A percentile compares a stretch with the other conserved stretches of the same genome.
phyloP scores from a whole-genome alignment of 176 grass and related monocot species.

The Triticum dicoccoides region DNA sequence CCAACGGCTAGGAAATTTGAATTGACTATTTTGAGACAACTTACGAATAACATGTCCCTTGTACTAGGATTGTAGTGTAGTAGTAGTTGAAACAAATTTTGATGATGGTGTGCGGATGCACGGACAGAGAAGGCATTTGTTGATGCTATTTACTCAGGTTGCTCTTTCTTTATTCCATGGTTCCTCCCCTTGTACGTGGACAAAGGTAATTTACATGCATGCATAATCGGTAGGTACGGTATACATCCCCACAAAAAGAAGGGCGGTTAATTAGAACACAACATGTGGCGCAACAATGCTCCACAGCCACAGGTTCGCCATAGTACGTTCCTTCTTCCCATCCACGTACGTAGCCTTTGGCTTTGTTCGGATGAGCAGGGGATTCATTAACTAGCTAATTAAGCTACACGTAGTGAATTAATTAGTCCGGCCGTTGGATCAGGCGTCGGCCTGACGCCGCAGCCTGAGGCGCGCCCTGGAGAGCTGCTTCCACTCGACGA shows the following conservation, averaged over 20 bases:
- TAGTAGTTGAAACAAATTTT: too few relatives aligned
- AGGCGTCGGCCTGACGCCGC: background rate
- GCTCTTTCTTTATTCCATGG: background rate
- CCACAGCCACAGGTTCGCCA: background rate
- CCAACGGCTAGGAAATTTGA: too few relatives aligned
- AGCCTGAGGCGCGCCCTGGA: constrained; percentile 21
- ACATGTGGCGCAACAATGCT: background rate
- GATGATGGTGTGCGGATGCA: background rate
- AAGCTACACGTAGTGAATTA: background rate
- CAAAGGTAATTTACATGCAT: constrained; percentile 15
- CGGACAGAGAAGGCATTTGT: background rate
- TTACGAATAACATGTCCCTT: too few relatives aligned
- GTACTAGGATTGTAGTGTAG: too few relatives aligned
- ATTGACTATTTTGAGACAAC: too few relatives aligned
- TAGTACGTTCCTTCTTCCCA: background rate
- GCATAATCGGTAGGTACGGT: background rate
- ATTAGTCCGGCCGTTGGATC: background rate
- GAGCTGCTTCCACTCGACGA: constrained; percentile 66
- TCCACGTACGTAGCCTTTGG: background rate
- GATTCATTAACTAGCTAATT: background rate
- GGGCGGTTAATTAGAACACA: background rate
- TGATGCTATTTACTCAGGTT: background rate
- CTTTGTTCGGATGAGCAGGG: background rate
- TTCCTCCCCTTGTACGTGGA: background rate
- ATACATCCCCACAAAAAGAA: constrained; percentile 15